These are phyloP conservation scores for Citeromyces hawaiiensis DNA, from an alignment of 1,139 yeast species.

Conservation along the genomic window DNA sequence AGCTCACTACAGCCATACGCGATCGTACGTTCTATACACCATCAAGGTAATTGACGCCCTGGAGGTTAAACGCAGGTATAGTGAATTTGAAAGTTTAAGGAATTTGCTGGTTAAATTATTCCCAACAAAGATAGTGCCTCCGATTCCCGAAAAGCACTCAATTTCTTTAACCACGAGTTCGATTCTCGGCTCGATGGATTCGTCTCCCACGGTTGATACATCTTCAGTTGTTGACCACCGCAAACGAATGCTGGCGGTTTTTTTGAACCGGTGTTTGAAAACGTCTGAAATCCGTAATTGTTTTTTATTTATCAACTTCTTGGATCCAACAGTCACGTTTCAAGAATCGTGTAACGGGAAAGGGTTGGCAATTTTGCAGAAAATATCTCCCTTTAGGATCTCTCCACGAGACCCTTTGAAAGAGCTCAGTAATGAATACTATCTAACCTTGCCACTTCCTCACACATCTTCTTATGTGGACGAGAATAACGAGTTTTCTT, in stretches of 20 bases:
- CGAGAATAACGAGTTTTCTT: slow-evolving; percentile 7
- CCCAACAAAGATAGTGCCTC: slow-evolving; percentile 80
- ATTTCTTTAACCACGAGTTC: slow-evolving; percentile 16
- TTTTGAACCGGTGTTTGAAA: slow-evolving; percentile 61
- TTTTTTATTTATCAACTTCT: slow-evolving; percentile 58
- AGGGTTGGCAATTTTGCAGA: slow-evolving; percentile 10
- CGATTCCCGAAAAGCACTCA: slow-evolving; percentile 88
- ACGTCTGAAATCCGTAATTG: slow-evolving; percentile 43
- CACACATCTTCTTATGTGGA: slow-evolving; percentile 5
- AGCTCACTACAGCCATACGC: slow-evolving; percentile 27
- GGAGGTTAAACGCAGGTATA: slow-evolving; percentile 70
- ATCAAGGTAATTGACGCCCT: slow-evolving; percentile 43
- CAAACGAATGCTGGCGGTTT: slow-evolving; percentile 64
- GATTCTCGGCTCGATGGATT: slow-evolving; percentile 6
- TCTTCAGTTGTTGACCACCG: slow-evolving; percentile 36
- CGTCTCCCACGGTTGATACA: not conserved
- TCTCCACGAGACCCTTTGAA: slow-evolving; percentile 15
- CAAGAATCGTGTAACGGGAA: slow-evolving; percentile 25
- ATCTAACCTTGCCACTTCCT: slow-evolving; percentile 15
- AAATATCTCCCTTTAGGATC: slow-evolving; percentile 14
- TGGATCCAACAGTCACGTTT: slow-evolving; percentile 73
- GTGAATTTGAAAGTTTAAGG: slow-evolving; percentile 81
- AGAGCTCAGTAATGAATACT: slow-evolving; percentile 16
- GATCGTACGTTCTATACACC: slow-evolving; percentile 68
- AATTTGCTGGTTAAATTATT: slow-evolving; percentile 56